phyloP scores from a whole-genome alignment of 495 filamentous ascomycete species.

The Bacidia rubella region DNA sequence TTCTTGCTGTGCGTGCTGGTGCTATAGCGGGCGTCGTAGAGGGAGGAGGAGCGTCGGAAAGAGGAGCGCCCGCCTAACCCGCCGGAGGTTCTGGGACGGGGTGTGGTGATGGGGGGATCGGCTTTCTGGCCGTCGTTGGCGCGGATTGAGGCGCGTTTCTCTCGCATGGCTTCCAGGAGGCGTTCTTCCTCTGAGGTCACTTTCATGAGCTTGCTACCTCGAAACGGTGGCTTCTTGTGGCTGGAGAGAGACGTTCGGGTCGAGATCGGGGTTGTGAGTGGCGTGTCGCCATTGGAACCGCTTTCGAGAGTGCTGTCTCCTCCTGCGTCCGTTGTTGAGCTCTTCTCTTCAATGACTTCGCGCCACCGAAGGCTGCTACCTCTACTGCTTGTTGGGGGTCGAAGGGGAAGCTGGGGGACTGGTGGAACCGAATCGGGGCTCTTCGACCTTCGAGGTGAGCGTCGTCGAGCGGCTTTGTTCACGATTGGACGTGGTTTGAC shows the following conservation, averaged over 20 bases:
- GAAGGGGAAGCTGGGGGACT: slow-evolving; percentile 15
- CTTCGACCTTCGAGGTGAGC: slow-evolving; percentile 6
- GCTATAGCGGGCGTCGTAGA: slow-evolving; percentile 10
- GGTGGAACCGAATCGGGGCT: slow-evolving; percentile 15
- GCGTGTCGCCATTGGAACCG: slow-evolving; percentile 5
- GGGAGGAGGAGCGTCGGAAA: slow-evolving; percentile 8
- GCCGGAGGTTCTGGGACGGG: slow-evolving; percentile 16
- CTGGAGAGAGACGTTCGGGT: neutral
- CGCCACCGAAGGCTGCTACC: slow-evolving; percentile 16
- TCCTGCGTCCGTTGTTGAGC: slow-evolving; percentile 5
- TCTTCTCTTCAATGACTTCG: slow-evolving; percentile 13
- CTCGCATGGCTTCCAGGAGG: slow-evolving; percentile 66
- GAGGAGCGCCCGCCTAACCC: slow-evolving; percentile 7
- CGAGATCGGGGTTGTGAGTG: neutral
- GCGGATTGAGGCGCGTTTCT: slow-evolving; percentile 63
- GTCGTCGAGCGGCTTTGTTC: slow-evolving; percentile 7
- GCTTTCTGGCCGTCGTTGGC: slow-evolving; percentile 49
- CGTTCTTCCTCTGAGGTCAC: slow-evolving; percentile 78
- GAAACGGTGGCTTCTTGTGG: slow-evolving; percentile 2
- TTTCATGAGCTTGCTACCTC: slow-evolving; percentile 55
- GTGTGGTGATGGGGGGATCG: neutral
- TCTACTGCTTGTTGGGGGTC: slow-evolving; percentile 11
- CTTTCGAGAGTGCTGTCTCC: slow-evolving; percentile 8
- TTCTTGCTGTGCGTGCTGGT: slow-evolving; percentile 6
- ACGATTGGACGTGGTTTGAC: slow-evolving; percentile 12